phyloP scores from a whole-genome alignment of 164 flowering plant genomes.

The Malania oleifera region DNA sequence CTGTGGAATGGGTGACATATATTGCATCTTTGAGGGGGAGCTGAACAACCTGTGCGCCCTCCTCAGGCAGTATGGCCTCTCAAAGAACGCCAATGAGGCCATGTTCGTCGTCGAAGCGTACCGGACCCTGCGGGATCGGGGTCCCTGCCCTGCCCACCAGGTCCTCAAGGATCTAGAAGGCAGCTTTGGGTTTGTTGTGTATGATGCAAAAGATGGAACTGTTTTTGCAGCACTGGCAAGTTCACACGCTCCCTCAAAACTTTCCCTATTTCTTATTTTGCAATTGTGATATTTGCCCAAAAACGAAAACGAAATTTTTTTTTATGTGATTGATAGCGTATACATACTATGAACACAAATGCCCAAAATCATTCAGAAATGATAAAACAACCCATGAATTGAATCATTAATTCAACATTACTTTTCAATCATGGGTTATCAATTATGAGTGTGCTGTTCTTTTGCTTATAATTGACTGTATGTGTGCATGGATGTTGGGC shows the following conservation, averaged over 20 bases:
- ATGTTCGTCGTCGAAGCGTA: slow-evolving; percentile 76
- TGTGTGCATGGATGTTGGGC: slow-evolving; percentile 12
- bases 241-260: background rate
- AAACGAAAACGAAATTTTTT: too few relatives aligned
- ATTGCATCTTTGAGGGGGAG: slow-evolving; percentile 68
- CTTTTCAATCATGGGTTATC: too few relatives aligned
- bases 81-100: slow-evolving; percentile 64
- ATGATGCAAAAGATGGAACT: slow-evolving; percentile 48
- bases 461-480: background rate
- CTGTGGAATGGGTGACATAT: slow-evolving; percentile 28
- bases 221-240: slow-evolving; percentile 64
- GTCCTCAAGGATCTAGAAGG: slow-evolving; percentile 72
- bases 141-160: slow-evolving; percentile 75
- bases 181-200: slow-evolving; percentile 68
- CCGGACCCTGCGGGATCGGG: slow-evolving; percentile 74
- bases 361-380: too few relatives aligned
- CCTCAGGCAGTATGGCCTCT: slow-evolving; percentile 66
- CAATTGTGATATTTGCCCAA: too few relatives aligned
- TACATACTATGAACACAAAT: too few relatives aligned
- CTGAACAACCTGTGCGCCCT: slow-evolving; percentile 54
- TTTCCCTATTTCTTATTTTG: background rate
- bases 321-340: too few relatives aligned
- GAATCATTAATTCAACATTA: too few relatives aligned
- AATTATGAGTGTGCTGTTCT: background rate
- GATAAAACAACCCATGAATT: too few relatives aligned